Evolutionary conservation across 2,329 filamentous ascomycete species (phyloP).

Genomic region (Exophiala bonariae): DNA sequence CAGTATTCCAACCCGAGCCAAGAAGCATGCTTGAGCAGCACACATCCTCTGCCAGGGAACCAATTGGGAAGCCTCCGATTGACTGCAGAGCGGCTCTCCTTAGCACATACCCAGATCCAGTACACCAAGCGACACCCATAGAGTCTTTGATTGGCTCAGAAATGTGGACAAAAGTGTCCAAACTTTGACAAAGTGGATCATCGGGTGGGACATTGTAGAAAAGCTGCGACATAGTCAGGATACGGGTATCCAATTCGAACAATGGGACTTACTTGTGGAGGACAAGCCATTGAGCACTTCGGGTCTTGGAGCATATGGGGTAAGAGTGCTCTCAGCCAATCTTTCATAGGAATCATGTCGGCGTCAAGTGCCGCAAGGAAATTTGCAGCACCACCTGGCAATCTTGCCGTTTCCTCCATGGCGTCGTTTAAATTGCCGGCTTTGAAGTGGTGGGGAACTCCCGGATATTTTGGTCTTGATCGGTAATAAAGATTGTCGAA

Average conservation of each 20-base stretch:
- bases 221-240: constrained; percentile 21
- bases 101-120: constrained; percentile 31
- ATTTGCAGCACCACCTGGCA: constrained; percentile 24
- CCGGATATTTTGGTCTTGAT: constrained; percentile 35
- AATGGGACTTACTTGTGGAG: constrained; percentile 24
- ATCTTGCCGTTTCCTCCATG: constrained; percentile 15
- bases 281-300: constrained; percentile 26
- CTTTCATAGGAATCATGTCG: constrained; percentile 32
- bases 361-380: constrained; percentile 32
- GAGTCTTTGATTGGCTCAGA: constrained; percentile 31
- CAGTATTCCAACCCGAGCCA: constrained; percentile 30
- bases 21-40: constrained; percentile 27
- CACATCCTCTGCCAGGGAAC: constrained; percentile 32
- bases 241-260: background rate
- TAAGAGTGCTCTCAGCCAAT: constrained; percentile 30
- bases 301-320: constrained; percentile 27
- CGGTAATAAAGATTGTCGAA: constrained; percentile 41
- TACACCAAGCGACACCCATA: constrained; percentile 31
- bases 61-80: constrained; percentile 31
- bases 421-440: constrained; percentile 29
- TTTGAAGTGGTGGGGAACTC: constrained; percentile 26
- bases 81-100: constrained; percentile 28
- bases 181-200: constrained; percentile 28
- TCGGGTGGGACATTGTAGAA: constrained; percentile 30
- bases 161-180: constrained; percentile 26